Conservation (phyloP, 2,329 filamentous ascomycete species). For the Claviceps quebecensis region DNA sequence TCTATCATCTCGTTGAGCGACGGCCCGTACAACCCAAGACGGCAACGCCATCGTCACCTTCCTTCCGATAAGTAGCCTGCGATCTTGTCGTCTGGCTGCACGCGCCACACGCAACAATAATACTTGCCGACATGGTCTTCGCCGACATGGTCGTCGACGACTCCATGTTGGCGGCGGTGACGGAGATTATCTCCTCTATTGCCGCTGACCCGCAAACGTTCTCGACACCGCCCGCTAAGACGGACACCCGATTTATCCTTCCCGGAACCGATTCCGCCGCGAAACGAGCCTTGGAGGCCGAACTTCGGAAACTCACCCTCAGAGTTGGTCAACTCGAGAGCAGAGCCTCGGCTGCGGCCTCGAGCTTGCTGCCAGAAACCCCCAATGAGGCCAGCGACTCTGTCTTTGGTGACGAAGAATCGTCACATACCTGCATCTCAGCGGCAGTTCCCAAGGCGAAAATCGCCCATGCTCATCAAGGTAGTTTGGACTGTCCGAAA, state of each 20-base stretch:
- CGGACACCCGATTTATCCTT: constrained; percentile 45
- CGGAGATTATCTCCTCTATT: constrained; percentile 39
- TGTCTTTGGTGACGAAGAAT: constrained; percentile 44
- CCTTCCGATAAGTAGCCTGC: background rate
- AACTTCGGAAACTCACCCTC: constrained; percentile 64
- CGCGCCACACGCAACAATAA: background rate
- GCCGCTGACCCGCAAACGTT: constrained; percentile 29
- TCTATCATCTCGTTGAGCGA: background rate
- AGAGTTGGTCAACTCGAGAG: constrained; percentile 74
- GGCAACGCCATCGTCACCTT: constrained; percentile 2
- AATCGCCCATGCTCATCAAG: constrained; percentile 29
- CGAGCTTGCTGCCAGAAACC: constrained; percentile 59
- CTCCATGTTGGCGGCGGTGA: constrained; percentile 37
- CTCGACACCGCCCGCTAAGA: constrained; percentile 24
- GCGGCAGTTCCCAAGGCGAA: constrained; percentile 25
- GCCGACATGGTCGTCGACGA: constrained; percentile 34
- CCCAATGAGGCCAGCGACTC: constrained; percentile 62
- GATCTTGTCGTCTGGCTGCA: background rate
- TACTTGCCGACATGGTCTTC: constrained; percentile 23
- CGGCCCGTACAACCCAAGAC: background rate
- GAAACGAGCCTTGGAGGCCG: constrained; percentile 68
- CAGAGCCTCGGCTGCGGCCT: constrained; percentile 48
- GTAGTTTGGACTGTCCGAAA: constrained; percentile 25
- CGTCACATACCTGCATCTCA: constrained; percentile 26
- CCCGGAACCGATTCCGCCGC: constrained; percentile 63